phyloP scores from a whole-genome alignment of 495 filamentous ascomycete species.

The Penicillium pulvis region DNA sequence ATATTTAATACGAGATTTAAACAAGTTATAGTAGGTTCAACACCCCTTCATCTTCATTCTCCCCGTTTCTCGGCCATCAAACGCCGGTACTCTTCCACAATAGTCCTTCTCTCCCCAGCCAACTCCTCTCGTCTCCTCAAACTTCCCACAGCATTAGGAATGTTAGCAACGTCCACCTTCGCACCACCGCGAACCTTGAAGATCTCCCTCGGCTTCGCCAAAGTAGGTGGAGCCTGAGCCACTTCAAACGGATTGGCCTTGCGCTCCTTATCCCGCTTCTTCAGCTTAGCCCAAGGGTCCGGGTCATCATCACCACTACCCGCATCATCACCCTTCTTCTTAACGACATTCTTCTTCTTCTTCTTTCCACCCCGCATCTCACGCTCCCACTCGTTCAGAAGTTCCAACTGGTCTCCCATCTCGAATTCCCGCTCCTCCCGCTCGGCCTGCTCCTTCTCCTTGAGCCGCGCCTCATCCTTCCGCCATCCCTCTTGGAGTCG shows the following conservation, averaged over 20 bases:
- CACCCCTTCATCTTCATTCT: neutral
- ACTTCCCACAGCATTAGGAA: constrained; percentile 78
- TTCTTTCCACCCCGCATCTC: constrained; percentile 53
- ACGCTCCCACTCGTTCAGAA: constrained; percentile 52
- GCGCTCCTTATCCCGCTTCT: constrained; percentile 58
- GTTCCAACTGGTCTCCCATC: constrained; percentile 51
- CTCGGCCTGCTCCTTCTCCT: constrained; percentile 66
- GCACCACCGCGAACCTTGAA: constrained; percentile 70
- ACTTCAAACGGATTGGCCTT: constrained; percentile 69
- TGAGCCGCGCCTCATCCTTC: constrained; percentile 65
- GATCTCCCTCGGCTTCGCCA: constrained; percentile 67
- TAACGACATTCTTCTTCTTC: constrained; percentile 55
- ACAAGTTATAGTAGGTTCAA: neutral
- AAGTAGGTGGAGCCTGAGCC: constrained; percentile 75
- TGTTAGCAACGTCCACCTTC: constrained; percentile 68
- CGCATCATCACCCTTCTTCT: constrained; percentile 40
- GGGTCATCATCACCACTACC: constrained; percentile 49
- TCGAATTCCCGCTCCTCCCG: constrained; percentile 58
- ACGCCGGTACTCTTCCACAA: constrained; percentile 80
- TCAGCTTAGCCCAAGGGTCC: constrained; percentile 82
- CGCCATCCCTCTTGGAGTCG: constrained; percentile 82
- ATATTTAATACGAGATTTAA: constrained; percentile 4
- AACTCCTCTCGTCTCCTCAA: constrained; percentile 81
- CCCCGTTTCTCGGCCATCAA: constrained; percentile 71
- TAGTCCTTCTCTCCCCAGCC: constrained; percentile 67